phyloP scores from a whole-genome alignment of 768 basidiomycete genomes.

The Agrocybe praecox region DNA sequence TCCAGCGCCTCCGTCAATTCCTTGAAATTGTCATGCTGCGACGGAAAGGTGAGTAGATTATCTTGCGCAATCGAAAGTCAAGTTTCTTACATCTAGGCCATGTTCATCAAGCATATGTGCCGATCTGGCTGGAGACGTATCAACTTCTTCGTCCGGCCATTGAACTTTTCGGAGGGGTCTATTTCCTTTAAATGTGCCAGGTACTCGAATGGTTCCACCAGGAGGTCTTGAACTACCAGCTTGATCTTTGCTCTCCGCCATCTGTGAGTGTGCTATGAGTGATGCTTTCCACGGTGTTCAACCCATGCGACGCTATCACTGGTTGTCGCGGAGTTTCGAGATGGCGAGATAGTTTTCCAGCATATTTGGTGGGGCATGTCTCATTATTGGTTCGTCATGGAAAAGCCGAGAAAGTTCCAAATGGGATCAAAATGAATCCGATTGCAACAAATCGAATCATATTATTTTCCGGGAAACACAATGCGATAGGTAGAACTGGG shows the following conservation, averaged over 20 bases:
- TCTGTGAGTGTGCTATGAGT: not conserved
- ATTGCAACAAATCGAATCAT: too few relatives aligned
- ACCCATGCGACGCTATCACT: not conserved
- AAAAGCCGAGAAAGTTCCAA: not conserved
- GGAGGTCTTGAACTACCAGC: not conserved
- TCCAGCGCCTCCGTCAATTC: slow-evolving; percentile 49
- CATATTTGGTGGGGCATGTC: not conserved
- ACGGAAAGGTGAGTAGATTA: slow-evolving; percentile 2
- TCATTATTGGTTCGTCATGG: slow-evolving; percentile 4
- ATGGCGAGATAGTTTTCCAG: not conserved
- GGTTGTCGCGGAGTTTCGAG: not conserved
- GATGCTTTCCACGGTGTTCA: not conserved
- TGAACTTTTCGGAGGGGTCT: slow-evolving; percentile 56
- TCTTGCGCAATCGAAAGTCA: not conserved
- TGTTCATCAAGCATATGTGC: slow-evolving; percentile 55
- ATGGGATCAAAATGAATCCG: slow-evolving; percentile 1
- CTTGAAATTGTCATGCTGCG: slow-evolving; percentile 46
- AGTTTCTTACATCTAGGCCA: slow-evolving; percentile 49
- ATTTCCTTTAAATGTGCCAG: slow-evolving; percentile 23
- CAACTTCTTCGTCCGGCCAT: slow-evolving; percentile 38
- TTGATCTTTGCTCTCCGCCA: not conserved
- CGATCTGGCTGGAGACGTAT: slow-evolving; percentile 6
- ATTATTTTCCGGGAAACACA: too few relatives aligned
- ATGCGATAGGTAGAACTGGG: too few relatives aligned
- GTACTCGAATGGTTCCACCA: slow-evolving; percentile 4